Conservation (phyloP, 768 basidiomycete species). For the Chalciporus chontae region DNA sequence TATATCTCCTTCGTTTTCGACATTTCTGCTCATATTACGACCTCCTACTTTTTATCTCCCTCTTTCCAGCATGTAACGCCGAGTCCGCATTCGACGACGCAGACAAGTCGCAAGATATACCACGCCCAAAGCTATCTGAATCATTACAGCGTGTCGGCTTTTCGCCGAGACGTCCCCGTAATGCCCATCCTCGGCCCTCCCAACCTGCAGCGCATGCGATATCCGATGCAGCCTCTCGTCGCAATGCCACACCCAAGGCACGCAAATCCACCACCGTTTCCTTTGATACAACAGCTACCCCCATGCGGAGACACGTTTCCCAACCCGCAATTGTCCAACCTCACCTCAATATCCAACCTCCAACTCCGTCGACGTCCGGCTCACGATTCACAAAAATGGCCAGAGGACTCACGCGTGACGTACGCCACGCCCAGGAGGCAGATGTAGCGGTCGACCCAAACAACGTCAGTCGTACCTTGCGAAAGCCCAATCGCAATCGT, state of each 20-base stretch:
- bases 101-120: conserved; percentile 37
- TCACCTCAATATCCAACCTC: conserved; percentile 52
- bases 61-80: conserved; percentile 44
- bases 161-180: conserved; percentile 73
- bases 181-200: conserved; percentile 31
- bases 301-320: conserved; percentile 22
- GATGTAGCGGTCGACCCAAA: conserved; percentile 4
- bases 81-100: conserved; percentile 51
- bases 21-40: conserved; percentile 33
- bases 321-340: conserved; percentile 36
- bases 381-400: conserved; percentile 64
- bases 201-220: conserved; percentile 10
- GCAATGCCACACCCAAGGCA: conserved; percentile 33
- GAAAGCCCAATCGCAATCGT: conserved; percentile 33
- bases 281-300: conserved; percentile 28
- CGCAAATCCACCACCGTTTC: conserved; percentile 26
- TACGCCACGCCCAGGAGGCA: conserved; percentile 40
- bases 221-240: conserved; percentile 16
- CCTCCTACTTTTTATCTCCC: conserved; percentile 35
- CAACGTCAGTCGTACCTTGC: conserved; percentile 10
- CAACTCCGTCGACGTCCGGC: conserved; percentile 52
- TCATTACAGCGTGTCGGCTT: conserved; percentile 65
- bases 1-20: neutral
- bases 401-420: conserved; percentile 51
- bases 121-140: conserved; percentile 66